Evolutionary conservation across 129 eudicot species (phyloP).

Genomic region (Saposhnikovia divaricata): DNA sequence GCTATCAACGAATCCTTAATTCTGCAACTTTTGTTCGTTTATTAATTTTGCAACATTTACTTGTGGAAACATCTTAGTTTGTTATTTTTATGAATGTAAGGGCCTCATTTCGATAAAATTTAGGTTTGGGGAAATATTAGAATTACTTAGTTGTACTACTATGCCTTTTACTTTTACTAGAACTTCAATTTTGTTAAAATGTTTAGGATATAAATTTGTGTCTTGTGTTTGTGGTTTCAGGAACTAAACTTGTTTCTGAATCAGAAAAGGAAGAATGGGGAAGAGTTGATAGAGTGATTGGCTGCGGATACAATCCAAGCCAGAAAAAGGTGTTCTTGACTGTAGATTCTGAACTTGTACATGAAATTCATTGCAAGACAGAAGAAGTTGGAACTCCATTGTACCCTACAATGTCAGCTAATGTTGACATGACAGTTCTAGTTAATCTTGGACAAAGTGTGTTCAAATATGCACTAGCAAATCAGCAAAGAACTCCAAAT

Average conservation of each 20-base stretch:
- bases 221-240: background rate
- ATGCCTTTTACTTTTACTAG: background rate
- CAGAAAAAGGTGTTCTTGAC: too few species aligned
- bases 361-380: too few species aligned
- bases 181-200: background rate
- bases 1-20: background rate
- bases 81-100: background rate
- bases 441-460: slow-evolving; percentile 69
- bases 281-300: too few species aligned
- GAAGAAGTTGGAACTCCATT: too few species aligned
- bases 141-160: background rate
- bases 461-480: slow-evolving; percentile 58
- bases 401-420: too few species aligned
- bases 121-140: too few species aligned
- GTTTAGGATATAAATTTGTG: background rate
- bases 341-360: too few species aligned
- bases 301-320: too few species aligned
- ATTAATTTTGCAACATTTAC: background rate
- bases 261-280: too few species aligned
- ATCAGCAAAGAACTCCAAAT: slow-evolving; percentile 68
- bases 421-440: too few species aligned
- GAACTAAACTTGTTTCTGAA: too few species aligned
- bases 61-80: background rate
- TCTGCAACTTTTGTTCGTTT: background rate
- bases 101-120: too few species aligned